Base-by-base conservation (phyloP, 352 stramenopile species). In the Thraustochytrium striatum region DNA sequence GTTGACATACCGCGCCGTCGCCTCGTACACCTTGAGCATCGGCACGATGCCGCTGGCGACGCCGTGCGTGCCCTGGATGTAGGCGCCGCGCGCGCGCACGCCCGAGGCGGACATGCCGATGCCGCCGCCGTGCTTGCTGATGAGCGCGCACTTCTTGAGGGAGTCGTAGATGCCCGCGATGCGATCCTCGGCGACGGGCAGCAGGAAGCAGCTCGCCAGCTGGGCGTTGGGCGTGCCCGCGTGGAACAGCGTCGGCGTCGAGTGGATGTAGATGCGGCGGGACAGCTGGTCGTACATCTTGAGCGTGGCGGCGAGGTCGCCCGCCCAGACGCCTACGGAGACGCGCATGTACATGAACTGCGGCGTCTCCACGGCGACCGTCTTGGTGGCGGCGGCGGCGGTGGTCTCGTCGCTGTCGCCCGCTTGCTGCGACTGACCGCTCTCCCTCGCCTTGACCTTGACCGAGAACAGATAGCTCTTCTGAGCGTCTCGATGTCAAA, bases 81-180 rank as follows among this genome's bases (percentile, higher is more conserved):
- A 98, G 62, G 87, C 95, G 83, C 96, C 91, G 19, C 89, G 96
- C 3, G 94, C 93, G 44, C 96, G 93, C 83, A 99, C 97, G 84
- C 98, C 98, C 89, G 97, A 91, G 85, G 99, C 97, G 79, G 90
- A 92, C 30, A 99, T 86, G 35, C 96, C 97, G 83, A 99, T 98
- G 13, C 97, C 97, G 32, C 96, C 96, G 0, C 95, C 96, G 87
- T 97, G 98, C 87, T 99, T 99, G 82, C 94, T 98, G 83, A 99
- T 99, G 80, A 93, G 93, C 5, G 97, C 95, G 82, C 95, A 99
- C 82, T 97, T 87, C 87, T 99, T 99, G 39, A 99, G 88, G n/a
- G 96, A 99, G 84, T 99, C 95, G 85, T 98, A 99, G 78, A 99
- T 99, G 35, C 96, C 96, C 81, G 98, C 93, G 82, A 99, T 99